These are phyloP conservation scores for Pseudogymnoascus sp. DNA, from an alignment of 2,329 filamentous ascomycete species.

Conservation along the genomic window DNA sequence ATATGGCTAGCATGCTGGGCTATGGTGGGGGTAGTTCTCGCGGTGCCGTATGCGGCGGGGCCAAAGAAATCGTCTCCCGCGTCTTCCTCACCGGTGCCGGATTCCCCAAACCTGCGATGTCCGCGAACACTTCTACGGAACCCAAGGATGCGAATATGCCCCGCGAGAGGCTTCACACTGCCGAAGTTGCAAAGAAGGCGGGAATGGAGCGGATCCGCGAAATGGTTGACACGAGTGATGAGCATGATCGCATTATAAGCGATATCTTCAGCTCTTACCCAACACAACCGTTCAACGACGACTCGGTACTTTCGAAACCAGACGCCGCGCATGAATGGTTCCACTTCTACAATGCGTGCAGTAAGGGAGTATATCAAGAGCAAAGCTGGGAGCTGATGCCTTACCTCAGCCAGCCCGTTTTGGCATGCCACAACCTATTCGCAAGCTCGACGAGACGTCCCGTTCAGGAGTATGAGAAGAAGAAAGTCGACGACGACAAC, in stretches of 20 bases:
- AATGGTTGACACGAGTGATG: constrained; percentile 72
- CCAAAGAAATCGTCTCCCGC: constrained; percentile 68
- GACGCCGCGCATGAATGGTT: constrained; percentile 81
- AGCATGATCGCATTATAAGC: constrained; percentile 68
- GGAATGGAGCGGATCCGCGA: constrained; percentile 65
- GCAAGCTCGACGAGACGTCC: constrained; percentile 52
- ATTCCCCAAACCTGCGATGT: constrained; percentile 40
- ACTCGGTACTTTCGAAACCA: constrained; percentile 83
- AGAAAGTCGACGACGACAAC: constrained; percentile 39
- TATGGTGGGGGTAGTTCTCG: constrained; percentile 65
- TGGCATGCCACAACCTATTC: constrained; percentile 89
- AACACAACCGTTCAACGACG: constrained; percentile 83
- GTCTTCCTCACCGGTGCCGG: constrained; percentile 73
- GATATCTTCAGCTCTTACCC: constrained; percentile 86
- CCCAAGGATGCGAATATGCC: constrained; percentile 32
- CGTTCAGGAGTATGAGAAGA: constrained; percentile 39
- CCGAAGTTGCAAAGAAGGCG: constrained; percentile 63
- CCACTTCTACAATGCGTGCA: constrained; percentile 81
- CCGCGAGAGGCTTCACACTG: constrained; percentile 57
- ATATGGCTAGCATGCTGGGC: constrained; percentile 59
- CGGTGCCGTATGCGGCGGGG: constrained; percentile 62
- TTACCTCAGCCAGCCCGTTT: constrained; percentile 77
- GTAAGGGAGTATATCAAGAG: constrained; percentile 66
- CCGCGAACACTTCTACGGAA: constrained; percentile 12
- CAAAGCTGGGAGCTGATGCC: constrained; percentile 90